phyloP scores from a whole-genome alignment of 495 filamentous ascomycete genomes.

The Xylaria nigripes region DNA sequence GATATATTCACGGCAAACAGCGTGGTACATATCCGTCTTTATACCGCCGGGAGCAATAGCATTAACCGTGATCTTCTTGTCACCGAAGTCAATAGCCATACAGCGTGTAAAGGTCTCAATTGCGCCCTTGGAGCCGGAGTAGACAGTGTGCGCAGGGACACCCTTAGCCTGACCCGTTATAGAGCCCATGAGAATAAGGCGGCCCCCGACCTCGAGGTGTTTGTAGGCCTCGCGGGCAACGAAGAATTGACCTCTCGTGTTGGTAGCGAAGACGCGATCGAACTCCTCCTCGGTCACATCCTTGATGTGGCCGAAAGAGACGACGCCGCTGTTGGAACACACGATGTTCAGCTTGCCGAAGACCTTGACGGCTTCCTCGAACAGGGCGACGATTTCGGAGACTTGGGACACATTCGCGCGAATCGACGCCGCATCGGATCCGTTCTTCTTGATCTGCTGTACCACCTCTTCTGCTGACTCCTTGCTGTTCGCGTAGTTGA shows the following conservation, averaged over 20 bases:
- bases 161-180: constrained; percentile 48
- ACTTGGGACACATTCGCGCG: constrained; percentile 67
- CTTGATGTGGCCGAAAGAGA: constrained; percentile 53
- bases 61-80: constrained; percentile 67
- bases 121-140: constrained; percentile 69
- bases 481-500: constrained; percentile 67
- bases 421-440: constrained; percentile 57
- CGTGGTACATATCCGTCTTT: constrained; percentile 71
- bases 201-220: constrained; percentile 56
- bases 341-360: constrained; percentile 73
- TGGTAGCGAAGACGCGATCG: constrained; percentile 68
- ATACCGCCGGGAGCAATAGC: constrained; percentile 68
- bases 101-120: constrained; percentile 71
- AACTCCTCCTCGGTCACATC: constrained; percentile 69
- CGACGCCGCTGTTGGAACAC: constrained; percentile 59
- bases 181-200: constrained; percentile 55
- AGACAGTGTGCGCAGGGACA: constrained; percentile 64
- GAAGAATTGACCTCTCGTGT: constrained; percentile 75
- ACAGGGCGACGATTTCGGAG: constrained; percentile 48
- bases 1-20: constrained; percentile 55
- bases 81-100: constrained; percentile 66
- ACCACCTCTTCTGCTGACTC: constrained; percentile 56
- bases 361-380: constrained; percentile 49
- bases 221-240: constrained; percentile 70
- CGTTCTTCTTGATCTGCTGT: constrained; percentile 38